Conservation (phyloP, 805 yeast species). For the Metschnikowia peoriensis region DNA sequence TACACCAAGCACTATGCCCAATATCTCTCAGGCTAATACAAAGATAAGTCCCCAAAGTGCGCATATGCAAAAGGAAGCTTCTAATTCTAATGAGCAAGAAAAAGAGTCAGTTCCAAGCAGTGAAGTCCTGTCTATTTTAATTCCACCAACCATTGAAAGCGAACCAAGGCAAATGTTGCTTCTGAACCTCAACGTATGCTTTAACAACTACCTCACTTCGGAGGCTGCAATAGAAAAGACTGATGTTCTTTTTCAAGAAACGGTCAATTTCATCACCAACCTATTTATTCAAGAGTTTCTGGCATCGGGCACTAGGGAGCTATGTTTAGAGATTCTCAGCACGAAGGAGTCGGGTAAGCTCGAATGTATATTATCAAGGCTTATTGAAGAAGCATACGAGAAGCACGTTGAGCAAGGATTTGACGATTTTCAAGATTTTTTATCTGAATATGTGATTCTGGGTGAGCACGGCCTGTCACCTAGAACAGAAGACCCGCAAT, state of each 20-base stretch:
- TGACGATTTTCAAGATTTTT: slow-evolving; percentile 16
- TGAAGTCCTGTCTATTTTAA: neutral
- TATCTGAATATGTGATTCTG: slow-evolving; percentile 11
- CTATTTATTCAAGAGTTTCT: slow-evolving; percentile 15
- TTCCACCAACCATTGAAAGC: neutral
- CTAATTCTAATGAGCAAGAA: neutral
- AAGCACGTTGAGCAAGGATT: slow-evolving; percentile 14
- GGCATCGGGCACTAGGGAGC: slow-evolving; percentile 11
- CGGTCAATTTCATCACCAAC: slow-evolving; percentile 14
- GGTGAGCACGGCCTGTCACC: neutral
- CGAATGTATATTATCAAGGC: neutral
- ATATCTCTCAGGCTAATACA: too few relatives aligned
- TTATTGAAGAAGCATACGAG: slow-evolving; percentile 14
- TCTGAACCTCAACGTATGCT: neutral
- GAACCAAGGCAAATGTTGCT: neutral
- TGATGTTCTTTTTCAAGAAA: slow-evolving; percentile 1
- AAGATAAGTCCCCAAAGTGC: neutral
- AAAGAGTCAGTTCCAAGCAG: neutral
- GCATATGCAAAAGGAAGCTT: neutral
- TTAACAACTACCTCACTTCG: neutral
- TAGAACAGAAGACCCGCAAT: slow-evolving; percentile 6
- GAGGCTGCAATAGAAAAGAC: neutral
- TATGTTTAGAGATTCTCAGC: slow-evolving; percentile 12
- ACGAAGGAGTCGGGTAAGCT: slow-evolving; percentile 9
- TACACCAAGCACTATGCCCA: neutral